A percentile compares a stretch with the other conserved stretches of the same genome.
phyloP scores from a whole-genome alignment of 192 early-diverging fungal species.

The Chytriomyces sp. region DNA sequence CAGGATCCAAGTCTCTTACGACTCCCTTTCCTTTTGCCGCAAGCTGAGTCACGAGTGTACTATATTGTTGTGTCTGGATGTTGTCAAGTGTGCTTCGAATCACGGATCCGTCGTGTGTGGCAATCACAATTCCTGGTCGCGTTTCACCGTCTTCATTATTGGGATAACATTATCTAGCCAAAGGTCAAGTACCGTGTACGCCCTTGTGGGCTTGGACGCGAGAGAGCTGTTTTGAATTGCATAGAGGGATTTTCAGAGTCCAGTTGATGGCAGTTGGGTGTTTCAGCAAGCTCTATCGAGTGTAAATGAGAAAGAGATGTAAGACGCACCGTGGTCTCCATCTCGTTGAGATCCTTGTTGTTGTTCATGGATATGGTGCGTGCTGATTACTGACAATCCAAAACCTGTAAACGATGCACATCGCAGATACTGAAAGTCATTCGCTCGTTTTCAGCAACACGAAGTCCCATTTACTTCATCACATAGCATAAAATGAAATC shows the following conservation, averaged over 20 bases:
- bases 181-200: slow-evolving; percentile 47
- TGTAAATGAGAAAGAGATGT: not conserved
- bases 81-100: slow-evolving; percentile 60
- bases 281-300: not conserved
- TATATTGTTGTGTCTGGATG: slow-evolving; percentile 63
- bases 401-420: too few species aligned
- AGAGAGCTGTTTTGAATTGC: not conserved
- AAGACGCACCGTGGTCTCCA: slow-evolving; percentile 26
- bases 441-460: too few species aligned
- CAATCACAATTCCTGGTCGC: slow-evolving; percentile 49
- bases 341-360: slow-evolving; percentile 25
- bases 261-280: not conserved
- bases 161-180: too few species aligned
- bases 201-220: slow-evolving; percentile 59
- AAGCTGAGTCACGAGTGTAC: slow-evolving; percentile 57
- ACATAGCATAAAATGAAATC: too few species aligned
- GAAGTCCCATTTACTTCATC: too few species aligned
- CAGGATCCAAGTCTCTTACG: slow-evolving; percentile 55
- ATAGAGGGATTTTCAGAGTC: not conserved
- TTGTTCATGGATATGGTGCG: too few species aligned
- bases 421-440: too few species aligned
- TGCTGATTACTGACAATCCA: too few species aligned
- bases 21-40: slow-evolving; percentile 50
- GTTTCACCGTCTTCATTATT: not conserved
- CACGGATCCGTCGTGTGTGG: slow-evolving; percentile 56